These are phyloP conservation scores for Syzygium syzygioides DNA, from an alignment of 441 rosid species.

Conservation along the genomic window DNA sequence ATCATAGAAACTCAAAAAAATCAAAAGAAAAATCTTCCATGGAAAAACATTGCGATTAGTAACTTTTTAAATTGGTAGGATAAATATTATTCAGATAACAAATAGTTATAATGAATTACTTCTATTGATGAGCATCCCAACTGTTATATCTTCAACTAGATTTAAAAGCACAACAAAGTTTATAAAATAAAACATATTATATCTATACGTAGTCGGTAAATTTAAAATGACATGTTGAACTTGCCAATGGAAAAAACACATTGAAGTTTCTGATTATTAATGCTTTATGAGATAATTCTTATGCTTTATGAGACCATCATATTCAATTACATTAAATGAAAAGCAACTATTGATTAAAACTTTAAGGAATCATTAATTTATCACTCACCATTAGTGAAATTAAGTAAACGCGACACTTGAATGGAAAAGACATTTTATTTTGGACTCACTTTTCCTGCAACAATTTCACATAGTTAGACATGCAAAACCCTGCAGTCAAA, in stretches of 20 bases:
- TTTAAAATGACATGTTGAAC: neutral
- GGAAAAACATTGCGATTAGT: neutral
- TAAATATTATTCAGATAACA: neutral
- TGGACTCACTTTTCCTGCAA: neutral
- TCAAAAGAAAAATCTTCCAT: neutral
- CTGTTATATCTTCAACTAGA: neutral
- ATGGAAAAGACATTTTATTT: neutral
- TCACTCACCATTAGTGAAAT: neutral
- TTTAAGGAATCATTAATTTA: neutral
- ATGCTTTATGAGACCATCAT: neutral
- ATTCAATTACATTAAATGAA: neutral
- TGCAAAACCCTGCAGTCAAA: neutral
- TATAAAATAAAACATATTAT: neutral
- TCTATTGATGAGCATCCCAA: neutral
- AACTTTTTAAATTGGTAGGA: neutral
- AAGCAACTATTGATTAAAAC: neutral
- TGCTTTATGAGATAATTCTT: neutral
- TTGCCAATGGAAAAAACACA: neutral
- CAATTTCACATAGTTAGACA: neutral
- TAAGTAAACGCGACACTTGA: neutral
- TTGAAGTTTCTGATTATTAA: neutral
- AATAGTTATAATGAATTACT: neutral
- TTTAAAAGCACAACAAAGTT: neutral
- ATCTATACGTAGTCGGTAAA: neutral
- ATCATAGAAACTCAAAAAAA: neutral